A percentile compares a stretch with the other conserved stretches of the same genome.
These are phyloP conservation scores for Yamadazyma diddensiae DNA, from an alignment of 1,139 yeast species.

Conservation along the genomic window DNA sequence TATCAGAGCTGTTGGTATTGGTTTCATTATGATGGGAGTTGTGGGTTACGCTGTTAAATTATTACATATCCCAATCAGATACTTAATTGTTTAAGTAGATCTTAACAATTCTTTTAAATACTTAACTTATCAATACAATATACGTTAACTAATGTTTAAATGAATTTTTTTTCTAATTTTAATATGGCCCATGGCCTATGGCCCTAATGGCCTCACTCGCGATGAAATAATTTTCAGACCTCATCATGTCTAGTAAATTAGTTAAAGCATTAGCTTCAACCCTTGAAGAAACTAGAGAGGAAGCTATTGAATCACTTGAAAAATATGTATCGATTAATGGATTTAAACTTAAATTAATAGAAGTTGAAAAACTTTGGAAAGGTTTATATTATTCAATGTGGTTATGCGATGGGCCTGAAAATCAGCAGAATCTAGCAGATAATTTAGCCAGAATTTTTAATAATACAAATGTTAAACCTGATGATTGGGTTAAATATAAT, in stretches of 20 bases:
- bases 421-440: conserved; percentile 82
- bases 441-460: conserved; percentile 64
- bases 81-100: conserved; percentile 70
- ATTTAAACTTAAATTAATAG: conserved; percentile 35
- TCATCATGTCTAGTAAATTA: conserved; percentile 35
- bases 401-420: conserved; percentile 91
- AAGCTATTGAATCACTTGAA: conserved; percentile 67
- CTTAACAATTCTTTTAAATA: not conserved
- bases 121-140: not conserved
- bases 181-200: too few relatives aligned
- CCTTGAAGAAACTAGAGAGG: conserved; percentile 69
- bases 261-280: conserved; percentile 85
- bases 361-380: conserved; percentile 85
- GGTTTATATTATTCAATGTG: conserved; percentile 93
- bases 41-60: conserved; percentile 95
- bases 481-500: conserved; percentile 42
- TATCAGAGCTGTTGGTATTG: conserved; percentile 93
- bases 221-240: too few relatives aligned
- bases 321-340: conserved; percentile 49
- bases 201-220: too few relatives aligned
- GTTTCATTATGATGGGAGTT: conserved; percentile 96
- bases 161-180: too few relatives aligned
- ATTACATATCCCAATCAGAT: conserved; percentile 95
- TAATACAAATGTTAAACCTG: conserved; percentile 20
- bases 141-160: not conserved